These are phyloP conservation scores for Cardamine occulta DNA, from an alignment of 345 rosid genomes.

Conservation along the genomic window DNA sequence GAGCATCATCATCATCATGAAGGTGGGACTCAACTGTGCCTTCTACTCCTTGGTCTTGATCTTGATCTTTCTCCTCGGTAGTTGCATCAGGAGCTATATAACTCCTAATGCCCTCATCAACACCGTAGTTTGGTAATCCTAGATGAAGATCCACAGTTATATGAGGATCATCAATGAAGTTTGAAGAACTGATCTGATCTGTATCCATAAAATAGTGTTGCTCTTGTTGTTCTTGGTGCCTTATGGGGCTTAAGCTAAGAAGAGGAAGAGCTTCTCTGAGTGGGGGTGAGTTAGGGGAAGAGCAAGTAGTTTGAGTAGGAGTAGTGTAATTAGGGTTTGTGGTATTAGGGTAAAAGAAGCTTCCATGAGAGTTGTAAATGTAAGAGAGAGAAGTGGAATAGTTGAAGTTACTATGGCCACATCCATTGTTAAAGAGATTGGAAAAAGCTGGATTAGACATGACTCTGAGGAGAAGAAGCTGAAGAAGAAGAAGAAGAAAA, in stretches of 20 bases:
- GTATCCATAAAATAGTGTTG: slow-evolving; percentile 16
- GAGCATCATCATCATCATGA: slow-evolving; percentile 7
- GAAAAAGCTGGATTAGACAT: slow-evolving; percentile 21
- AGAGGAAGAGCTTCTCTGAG: slow-evolving; percentile 28
- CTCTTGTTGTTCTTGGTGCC: slow-evolving; percentile 22
- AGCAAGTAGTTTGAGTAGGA: background rate
- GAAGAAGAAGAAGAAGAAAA: slow-evolving; percentile 21
- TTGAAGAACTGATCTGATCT: slow-evolving; percentile 21
- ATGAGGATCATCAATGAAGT: slow-evolving; percentile 12
- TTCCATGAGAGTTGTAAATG: slow-evolving; percentile 22
- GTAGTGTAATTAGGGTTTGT: slow-evolving; percentile 5
- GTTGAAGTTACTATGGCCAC: slow-evolving; percentile 8
- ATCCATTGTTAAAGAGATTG: slow-evolving; percentile 15
- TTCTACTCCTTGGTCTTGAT: slow-evolving; percentile 14
- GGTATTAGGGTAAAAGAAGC: slow-evolving; percentile 9
- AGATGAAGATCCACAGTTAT: slow-evolving; percentile 22
- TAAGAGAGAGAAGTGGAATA: slow-evolving; percentile 21
- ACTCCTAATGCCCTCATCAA: background rate
- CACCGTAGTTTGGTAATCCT: slow-evolving; percentile 23
- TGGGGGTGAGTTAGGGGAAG: slow-evolving; percentile 15
- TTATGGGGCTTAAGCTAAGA: slow-evolving; percentile 26
- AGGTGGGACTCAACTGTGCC: slow-evolving; percentile 8
- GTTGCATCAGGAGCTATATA: slow-evolving; percentile 5
- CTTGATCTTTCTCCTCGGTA: slow-evolving; percentile 13
- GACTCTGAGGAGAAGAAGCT: slow-evolving; percentile 2